These are phyloP conservation scores for Plasmodium reichenowi DNA, from an alignment of 169 alveolate species.

Conservation along the genomic window DNA sequence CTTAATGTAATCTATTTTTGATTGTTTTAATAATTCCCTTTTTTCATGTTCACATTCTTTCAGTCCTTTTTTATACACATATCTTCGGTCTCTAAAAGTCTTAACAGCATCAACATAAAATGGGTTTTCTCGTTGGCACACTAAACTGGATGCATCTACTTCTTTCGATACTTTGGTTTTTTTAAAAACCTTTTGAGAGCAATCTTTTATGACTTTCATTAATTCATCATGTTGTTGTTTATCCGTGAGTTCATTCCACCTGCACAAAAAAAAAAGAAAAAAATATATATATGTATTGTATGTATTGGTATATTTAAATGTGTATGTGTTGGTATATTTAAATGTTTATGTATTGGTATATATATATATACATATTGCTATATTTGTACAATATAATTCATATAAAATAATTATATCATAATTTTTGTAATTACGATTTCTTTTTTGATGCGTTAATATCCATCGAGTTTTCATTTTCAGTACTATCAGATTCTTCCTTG, in stretches of 20 bases:
- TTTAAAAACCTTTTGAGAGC: constrained; percentile 82
- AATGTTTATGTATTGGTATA: not conserved
- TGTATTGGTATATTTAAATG: not conserved
- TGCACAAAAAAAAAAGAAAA: not conserved
- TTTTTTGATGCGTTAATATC: constrained; percentile 20
- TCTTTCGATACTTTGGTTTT: constrained; percentile 82
- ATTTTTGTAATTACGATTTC: constrained; percentile 42
- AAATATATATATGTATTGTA: not conserved
- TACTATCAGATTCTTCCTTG: constrained; percentile 62
- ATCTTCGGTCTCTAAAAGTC: constrained; percentile 96
- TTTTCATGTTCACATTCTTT: constrained; percentile 89
- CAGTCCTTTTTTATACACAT: constrained; percentile 92
- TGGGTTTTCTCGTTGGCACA: constrained; percentile 98
- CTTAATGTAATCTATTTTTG: constrained; percentile 83
- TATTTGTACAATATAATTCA: not conserved
- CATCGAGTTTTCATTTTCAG: constrained; percentile 5
- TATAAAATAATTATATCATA: too few species aligned
- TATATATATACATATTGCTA: not conserved
- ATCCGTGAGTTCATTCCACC: constrained; percentile 88
- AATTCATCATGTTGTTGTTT: constrained; percentile 89
- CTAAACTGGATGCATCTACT: constrained; percentile 88
- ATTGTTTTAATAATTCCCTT: constrained; percentile 87
- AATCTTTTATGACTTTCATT: constrained; percentile 93
- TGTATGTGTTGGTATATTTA: not conserved
- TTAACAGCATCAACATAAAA: constrained; percentile 98